These are phyloP conservation scores for Aspergillus sp. DNA, from an alignment of 2,329 filamentous ascomycete species.

Conservation along the genomic window DNA sequence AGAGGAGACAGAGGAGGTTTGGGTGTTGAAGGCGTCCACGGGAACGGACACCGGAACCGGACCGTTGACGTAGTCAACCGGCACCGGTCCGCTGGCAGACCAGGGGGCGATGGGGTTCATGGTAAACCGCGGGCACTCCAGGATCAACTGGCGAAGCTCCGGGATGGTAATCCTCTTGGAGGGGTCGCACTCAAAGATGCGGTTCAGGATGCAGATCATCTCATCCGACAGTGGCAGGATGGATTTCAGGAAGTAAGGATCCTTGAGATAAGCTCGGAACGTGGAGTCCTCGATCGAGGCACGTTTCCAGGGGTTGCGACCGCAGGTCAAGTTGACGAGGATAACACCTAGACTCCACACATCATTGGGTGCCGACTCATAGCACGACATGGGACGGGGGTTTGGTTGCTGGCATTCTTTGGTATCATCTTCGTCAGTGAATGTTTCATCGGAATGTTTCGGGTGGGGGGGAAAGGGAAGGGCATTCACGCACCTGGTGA, in stretches of 20 bases:
- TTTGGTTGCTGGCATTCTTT: conserved; percentile 85
- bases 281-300: conserved; percentile 92
- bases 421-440: conserved; percentile 20
- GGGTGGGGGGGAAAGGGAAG: conserved; percentile 14
- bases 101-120: conserved; percentile 42
- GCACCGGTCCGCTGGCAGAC: conserved; percentile 38
- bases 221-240: conserved; percentile 91
- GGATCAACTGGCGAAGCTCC: conserved; percentile 76
- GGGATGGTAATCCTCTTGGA: conserved; percentile 77
- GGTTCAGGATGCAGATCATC: conserved; percentile 80
- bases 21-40: conserved; percentile 36
- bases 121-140: conserved; percentile 74
- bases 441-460: neutral
- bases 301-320: conserved; percentile 98
- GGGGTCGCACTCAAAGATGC: conserved; percentile 86
- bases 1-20: conserved; percentile 38
- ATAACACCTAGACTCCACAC: conserved; percentile 98
- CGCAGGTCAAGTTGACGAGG: conserved; percentile 94
- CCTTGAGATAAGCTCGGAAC: conserved; percentile 85
- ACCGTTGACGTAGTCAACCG: conserved; percentile 38
- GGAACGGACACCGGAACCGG: conserved; percentile 40
- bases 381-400: conserved; percentile 71
- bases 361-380: conserved; percentile 92
- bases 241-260: conserved; percentile 82
- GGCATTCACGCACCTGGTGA: conserved; percentile 77